These are phyloP conservation scores for Amanita molliuscula DNA, from an alignment of 768 basidiomycete species.

Conservation along the genomic window DNA sequence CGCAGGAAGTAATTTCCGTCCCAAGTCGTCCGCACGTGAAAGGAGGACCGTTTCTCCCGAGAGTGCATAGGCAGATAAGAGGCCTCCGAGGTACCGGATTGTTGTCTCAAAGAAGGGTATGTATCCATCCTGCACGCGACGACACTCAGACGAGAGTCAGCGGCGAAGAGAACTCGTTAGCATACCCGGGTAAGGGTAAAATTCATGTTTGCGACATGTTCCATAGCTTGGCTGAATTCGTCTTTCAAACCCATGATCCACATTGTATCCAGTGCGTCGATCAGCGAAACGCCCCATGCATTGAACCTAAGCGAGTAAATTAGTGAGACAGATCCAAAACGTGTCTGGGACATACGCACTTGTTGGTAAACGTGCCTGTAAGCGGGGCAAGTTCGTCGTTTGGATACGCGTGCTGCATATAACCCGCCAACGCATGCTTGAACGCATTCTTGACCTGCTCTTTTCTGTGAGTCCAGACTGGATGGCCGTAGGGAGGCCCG, in stretches of 20 bases:
- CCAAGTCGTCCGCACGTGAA: slow-evolving; percentile 59
- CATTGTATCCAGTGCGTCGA: slow-evolving; percentile 77
- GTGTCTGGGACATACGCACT: slow-evolving; percentile 26
- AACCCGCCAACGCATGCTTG: slow-evolving; percentile 46
- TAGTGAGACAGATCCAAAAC: neutral
- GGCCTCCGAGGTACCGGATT: slow-evolving; percentile 68
- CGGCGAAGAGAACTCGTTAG: neutral
- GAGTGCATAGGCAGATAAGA: slow-evolving; percentile 70
- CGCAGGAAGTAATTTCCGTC: slow-evolving; percentile 45
- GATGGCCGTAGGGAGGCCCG: neutral
- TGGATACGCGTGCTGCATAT: slow-evolving; percentile 36
- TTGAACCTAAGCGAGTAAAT: slow-evolving; percentile 19
- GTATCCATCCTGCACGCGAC: slow-evolving; percentile 15
- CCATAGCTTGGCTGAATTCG: slow-evolving; percentile 52
- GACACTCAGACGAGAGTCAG: neutral
- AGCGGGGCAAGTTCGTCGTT: slow-evolving; percentile 43
- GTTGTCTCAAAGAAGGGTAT: slow-evolving; percentile 67
- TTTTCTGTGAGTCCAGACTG: slow-evolving; percentile 30
- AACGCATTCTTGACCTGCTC: slow-evolving; percentile 42
- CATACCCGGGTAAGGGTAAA: slow-evolving; percentile 25
- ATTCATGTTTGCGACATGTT: slow-evolving; percentile 32
- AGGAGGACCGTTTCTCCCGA: slow-evolving; percentile 52
- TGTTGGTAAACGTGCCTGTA: slow-evolving; percentile 32
- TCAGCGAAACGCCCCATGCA: slow-evolving; percentile 50
- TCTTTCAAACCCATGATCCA: slow-evolving; percentile 69